phyloP scores from a whole-genome alignment of 2,329 filamentous ascomycete genomes.

The Colletotrichum trifolii region DNA sequence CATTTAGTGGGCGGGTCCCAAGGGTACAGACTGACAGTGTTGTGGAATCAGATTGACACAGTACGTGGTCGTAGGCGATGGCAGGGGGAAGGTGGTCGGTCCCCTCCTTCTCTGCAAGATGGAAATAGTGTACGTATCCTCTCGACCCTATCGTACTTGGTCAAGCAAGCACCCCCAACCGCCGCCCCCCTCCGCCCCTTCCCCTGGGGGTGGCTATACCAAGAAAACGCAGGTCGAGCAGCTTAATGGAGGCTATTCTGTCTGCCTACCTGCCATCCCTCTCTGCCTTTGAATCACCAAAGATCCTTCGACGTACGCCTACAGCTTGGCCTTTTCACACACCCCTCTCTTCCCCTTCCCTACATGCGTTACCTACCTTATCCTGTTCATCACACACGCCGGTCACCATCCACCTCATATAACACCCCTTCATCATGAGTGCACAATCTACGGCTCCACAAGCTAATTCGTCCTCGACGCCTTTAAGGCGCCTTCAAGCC shows the following conservation, averaged over 20 bases:
- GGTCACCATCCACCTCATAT: slow-evolving; percentile 28
- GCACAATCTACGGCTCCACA: slow-evolving; percentile 29
- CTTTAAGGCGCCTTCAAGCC: slow-evolving; percentile 25
- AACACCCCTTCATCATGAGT: slow-evolving; percentile 32
- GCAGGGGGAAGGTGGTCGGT: slow-evolving; percentile 24
- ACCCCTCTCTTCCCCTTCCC: slow-evolving; percentile 5
- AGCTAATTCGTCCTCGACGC: slow-evolving; percentile 26
- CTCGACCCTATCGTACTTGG: background rate
- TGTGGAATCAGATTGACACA: background rate
- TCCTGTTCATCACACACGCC: slow-evolving; percentile 14
- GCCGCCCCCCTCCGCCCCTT: background rate
- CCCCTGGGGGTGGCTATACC: too few relatives aligned
- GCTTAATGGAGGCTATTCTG: background rate
- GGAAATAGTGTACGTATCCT: background rate
- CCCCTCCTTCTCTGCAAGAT: slow-evolving; percentile 14
- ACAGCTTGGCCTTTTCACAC: background rate
- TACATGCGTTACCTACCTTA: background rate
- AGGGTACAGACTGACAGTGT: slow-evolving; percentile 33
- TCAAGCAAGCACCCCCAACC: background rate
- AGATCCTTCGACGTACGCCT: background rate
- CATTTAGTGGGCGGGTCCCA: slow-evolving; percentile 7
- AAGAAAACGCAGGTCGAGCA: background rate
- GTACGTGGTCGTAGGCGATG: slow-evolving; percentile 1
- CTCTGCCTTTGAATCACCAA: background rate
- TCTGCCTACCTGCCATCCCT: too few relatives aligned